Evolutionary conservation across 495 filamentous ascomycete genomes (phyloP).

Genomic region (Hypoxylon rickii): DNA sequence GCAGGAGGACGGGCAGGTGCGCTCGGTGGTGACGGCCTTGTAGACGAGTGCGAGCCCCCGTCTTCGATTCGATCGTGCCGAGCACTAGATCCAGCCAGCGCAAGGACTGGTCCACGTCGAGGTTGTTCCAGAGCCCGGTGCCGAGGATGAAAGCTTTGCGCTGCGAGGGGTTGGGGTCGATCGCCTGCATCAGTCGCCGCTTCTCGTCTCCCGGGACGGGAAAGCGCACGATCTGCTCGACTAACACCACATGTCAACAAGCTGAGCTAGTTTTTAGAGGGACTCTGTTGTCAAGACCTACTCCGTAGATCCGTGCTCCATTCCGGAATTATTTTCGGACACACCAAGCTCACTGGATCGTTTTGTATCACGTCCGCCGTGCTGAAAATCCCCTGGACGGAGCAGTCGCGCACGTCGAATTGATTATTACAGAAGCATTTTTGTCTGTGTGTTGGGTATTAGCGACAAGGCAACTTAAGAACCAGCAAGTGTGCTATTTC

Average conservation of each 20-base stretch:
- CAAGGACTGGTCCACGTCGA: slow-evolving; percentile 51
- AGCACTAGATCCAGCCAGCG: slow-evolving; percentile 51
- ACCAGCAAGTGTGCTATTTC: neutral
- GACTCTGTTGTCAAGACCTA: slow-evolving; percentile 8
- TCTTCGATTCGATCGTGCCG: slow-evolving; percentile 36
- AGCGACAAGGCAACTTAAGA: slow-evolving; percentile 1
- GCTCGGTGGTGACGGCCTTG: slow-evolving; percentile 14
- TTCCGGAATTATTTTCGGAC: slow-evolving; percentile 47
- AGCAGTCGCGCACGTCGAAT: slow-evolving; percentile 58
- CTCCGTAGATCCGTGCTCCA: slow-evolving; percentile 45
- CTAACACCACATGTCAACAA: slow-evolving; percentile 32
- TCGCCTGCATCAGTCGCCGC: slow-evolving; percentile 43
- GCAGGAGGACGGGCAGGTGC: slow-evolving; percentile 49
- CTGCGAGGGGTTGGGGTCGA: slow-evolving; percentile 44
- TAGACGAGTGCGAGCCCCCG: slow-evolving; percentile 23
- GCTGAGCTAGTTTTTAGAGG: too few relatives aligned
- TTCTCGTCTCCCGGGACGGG: slow-evolving; percentile 52
- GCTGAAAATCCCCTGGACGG: slow-evolving; percentile 57
- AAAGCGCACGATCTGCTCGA: slow-evolving; percentile 55
- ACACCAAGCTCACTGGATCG: slow-evolving; percentile 51
- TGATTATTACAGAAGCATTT: slow-evolving; percentile 60
- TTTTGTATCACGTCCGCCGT: slow-evolving; percentile 54
- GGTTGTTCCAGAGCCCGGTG: slow-evolving; percentile 58
- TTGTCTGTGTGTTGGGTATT: slow-evolving; percentile 34
- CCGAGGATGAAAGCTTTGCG: slow-evolving; percentile 55